A percentile compares a stretch with the other conserved stretches of the same genome.
phyloP scores from a whole-genome alignment of 306 rosid species.

The Sicyos baderoa region DNA sequence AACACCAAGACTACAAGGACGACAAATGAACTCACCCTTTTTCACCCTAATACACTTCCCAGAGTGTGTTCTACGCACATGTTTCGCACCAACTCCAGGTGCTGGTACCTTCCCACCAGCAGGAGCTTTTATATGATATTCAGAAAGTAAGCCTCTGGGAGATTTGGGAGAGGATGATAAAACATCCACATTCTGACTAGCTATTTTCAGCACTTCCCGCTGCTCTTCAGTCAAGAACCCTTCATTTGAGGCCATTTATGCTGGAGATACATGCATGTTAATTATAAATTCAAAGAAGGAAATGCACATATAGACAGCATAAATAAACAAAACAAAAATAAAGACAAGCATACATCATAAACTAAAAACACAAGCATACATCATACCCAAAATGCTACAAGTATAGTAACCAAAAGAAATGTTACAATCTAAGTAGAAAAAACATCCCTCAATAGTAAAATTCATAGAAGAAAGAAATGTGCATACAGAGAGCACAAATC shows the following conservation, averaged over 20 bases:
- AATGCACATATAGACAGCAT: background rate
- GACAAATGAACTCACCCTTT: conserved; percentile 53
- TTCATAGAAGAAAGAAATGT: too few relatives aligned
- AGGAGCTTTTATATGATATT: conserved; percentile 71
- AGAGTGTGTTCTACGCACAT: conserved; percentile 75
- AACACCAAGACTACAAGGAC: background rate
- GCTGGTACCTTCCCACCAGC: conserved; percentile 68
- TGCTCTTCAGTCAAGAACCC: conserved; percentile 88
- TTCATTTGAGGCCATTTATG: conserved; percentile 71
- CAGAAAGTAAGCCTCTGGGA: conserved; percentile 60
- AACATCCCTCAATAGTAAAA: too few relatives aligned
- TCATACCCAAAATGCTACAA: background rate
- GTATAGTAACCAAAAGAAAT: background rate
- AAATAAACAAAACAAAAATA: background rate
- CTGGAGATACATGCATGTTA: conserved; percentile 11
- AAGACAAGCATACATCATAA: background rate
- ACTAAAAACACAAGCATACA: background rate
- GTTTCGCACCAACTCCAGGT: conserved; percentile 68
- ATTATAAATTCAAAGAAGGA: background rate
- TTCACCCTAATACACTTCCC: conserved; percentile 73
- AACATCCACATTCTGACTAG: conserved; percentile 62
- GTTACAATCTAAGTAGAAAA: background rate
- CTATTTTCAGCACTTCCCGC: conserved; percentile 69
- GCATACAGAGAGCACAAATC: too few relatives aligned
- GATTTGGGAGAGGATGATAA: conserved; percentile 87